Evolutionary conservation across 2,329 filamentous ascomycete species (phyloP).

Genomic region (Hypoxylon sp.): DNA sequence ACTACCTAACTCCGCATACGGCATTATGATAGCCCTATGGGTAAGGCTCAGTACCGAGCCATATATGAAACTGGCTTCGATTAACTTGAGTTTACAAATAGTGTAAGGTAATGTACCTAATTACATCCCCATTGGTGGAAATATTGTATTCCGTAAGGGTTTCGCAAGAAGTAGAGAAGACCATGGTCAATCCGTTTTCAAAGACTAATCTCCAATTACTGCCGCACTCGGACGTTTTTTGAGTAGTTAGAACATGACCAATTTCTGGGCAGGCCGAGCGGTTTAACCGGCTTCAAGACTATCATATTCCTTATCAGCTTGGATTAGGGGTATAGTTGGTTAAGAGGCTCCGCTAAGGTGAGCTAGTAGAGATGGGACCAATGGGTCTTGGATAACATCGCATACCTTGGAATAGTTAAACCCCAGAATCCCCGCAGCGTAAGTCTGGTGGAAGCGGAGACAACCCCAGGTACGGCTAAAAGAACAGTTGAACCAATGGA

Average conservation of each 20-base stretch:
- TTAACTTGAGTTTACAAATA: background rate
- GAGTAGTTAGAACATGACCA: background rate
- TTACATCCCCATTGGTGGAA: conserved; percentile 37
- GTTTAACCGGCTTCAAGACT: conserved; percentile 29
- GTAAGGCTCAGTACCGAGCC: background rate
- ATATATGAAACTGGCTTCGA: background rate
- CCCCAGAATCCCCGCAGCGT: conserved; percentile 37
- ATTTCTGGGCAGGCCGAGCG: background rate
- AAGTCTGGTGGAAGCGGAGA: conserved; percentile 24
- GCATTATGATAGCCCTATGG: background rate
- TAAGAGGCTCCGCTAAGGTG: conserved; percentile 6
- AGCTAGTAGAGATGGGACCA: background rate
- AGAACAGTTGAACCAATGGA: conserved; percentile 19
- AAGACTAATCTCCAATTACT: conserved; percentile 12
- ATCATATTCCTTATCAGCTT: conserved; percentile 1
- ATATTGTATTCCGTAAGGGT: conserved; percentile 20
- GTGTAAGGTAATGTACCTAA: background rate
- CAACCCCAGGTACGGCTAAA: conserved; percentile 41
- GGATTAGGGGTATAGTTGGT: conserved; percentile 6
- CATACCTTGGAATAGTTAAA: conserved; percentile 3
- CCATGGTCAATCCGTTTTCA: background rate
- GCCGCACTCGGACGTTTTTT: background rate
- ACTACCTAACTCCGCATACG: background rate
- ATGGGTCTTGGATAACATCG: conserved; percentile 1
- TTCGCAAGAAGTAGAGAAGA: background rate